phyloP scores from a whole-genome alignment of 495 filamentous ascomycete genomes.

The Aspergillus cristatus region DNA sequence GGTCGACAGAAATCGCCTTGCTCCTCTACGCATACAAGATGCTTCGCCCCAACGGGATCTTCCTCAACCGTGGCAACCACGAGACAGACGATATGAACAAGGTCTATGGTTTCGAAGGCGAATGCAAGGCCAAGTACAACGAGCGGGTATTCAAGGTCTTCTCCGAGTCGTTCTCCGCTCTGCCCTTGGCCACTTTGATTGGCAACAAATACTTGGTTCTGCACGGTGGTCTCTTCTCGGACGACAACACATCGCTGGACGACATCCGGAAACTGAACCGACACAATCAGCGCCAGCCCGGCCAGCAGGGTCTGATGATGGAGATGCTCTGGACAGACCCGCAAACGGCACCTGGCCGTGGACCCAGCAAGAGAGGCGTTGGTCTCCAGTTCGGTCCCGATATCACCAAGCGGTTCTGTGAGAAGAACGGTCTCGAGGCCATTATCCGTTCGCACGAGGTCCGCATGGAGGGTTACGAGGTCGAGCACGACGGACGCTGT shows the following conservation, averaged over 20 bases:
- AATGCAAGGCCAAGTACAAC: constrained; percentile 96
- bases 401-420: constrained; percentile 94
- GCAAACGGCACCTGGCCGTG: constrained; percentile 72
- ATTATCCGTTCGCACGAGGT: constrained; percentile 97
- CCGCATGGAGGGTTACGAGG: constrained; percentile 94
- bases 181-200: constrained; percentile 87
- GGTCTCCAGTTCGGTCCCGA: constrained; percentile 96
- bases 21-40: constrained; percentile 96
- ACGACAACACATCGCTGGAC: constrained; percentile 86
- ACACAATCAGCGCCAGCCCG: constrained; percentile 90
- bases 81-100: constrained; percentile 99
- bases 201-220: constrained; percentile 87
- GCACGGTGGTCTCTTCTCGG: constrained; percentile 94
- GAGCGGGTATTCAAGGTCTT: constrained; percentile 95
- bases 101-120: constrained; percentile 96
- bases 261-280: constrained; percentile 89
- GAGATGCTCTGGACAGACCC: constrained; percentile 99
- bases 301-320: constrained; percentile 96
- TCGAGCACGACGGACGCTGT: constrained; percentile 92
- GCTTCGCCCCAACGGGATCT: constrained; percentile 78
- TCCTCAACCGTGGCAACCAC: constrained; percentile 97
- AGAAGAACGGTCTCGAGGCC: constrained; percentile 86
- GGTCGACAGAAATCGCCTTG: constrained; percentile 93
- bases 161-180: constrained; percentile 93
- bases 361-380: constrained; percentile 93